Percentiles rank a stretch among this genome's conserved stretches.
Evolutionary conservation across 192 early-diverging fungal species (phyloP).

Genomic region (Coemansia pectinata): DNA sequence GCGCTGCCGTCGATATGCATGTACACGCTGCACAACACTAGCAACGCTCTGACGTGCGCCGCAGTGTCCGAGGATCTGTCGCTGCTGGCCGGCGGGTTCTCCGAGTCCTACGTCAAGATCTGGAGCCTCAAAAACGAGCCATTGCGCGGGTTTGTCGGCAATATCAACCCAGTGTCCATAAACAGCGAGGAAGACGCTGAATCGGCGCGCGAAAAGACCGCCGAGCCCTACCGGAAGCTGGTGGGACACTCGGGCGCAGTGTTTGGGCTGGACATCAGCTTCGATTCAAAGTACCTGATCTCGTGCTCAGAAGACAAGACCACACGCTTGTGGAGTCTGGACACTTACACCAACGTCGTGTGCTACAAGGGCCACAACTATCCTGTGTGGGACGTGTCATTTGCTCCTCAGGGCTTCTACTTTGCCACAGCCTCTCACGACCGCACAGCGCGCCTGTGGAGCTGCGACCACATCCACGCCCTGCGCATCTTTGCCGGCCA

Average conservation of each 20-base stretch:
- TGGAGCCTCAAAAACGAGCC: slow-evolving; percentile 87
- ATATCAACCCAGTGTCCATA: slow-evolving; percentile 61
- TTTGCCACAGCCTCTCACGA: slow-evolving; percentile 98
- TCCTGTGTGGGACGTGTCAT: slow-evolving; percentile 95
- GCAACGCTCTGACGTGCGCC: slow-evolving; percentile 84
- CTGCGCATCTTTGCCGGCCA: slow-evolving; percentile 98
- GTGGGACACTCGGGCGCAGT: slow-evolving; percentile 93
- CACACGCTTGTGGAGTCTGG: slow-evolving; percentile 93
- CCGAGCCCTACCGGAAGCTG: slow-evolving; percentile 63
- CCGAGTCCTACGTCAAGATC: slow-evolving; percentile 90
- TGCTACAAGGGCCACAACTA: slow-evolving; percentile 96
- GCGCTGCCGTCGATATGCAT: slow-evolving; percentile 87
- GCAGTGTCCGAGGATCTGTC: slow-evolving; percentile 77
- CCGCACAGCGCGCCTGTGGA: slow-evolving; percentile 93
- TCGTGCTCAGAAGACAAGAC: slow-evolving; percentile 92
- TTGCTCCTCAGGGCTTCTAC: slow-evolving; percentile 89
- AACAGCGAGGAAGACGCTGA: slow-evolving; percentile 63
- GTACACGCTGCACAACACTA: slow-evolving; percentile 95
- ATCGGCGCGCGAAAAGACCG: slow-evolving; percentile 60
- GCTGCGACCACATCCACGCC: slow-evolving; percentile 94
- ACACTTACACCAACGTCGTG: slow-evolving; percentile 89
- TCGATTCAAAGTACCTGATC: slow-evolving; percentile 81
- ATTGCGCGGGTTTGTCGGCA: slow-evolving; percentile 63
- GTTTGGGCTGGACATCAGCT: slow-evolving; percentile 83
- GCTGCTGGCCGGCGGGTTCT: slow-evolving; percentile 85